These are phyloP conservation scores for Trichoderma sp. DNA, from an alignment of 2,329 filamentous ascomycete species.

Conservation along the genomic window DNA sequence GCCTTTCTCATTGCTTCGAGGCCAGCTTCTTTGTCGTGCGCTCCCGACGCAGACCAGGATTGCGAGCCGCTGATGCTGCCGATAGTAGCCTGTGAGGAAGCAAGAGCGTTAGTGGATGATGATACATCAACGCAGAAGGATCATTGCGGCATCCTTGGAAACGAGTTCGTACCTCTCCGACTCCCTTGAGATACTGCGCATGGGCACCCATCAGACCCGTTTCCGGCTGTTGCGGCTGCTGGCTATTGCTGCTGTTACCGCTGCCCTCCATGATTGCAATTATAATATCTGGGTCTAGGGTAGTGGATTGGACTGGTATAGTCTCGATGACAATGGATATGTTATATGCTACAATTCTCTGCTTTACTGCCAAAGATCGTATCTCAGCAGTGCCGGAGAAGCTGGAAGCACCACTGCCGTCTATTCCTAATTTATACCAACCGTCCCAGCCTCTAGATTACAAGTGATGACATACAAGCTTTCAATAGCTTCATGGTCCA, in stretches of 20 bases:
- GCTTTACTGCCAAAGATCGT: not conserved
- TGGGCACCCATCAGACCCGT: constrained; percentile 60
- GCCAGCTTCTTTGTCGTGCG: constrained; percentile 61
- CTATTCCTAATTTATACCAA: not conserved
- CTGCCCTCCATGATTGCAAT: constrained; percentile 28
- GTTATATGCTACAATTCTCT: not conserved
- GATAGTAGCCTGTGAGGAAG: constrained; percentile 48
- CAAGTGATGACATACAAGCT: constrained; percentile 20
- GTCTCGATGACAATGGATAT: not conserved
- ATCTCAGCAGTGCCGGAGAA: not conserved
- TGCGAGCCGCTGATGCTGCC: constrained; percentile 60
- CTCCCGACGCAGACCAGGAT: constrained; percentile 61
- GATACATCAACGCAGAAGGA: not conserved
- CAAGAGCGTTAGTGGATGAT: not conserved
- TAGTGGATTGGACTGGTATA: not conserved
- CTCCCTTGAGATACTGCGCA: constrained; percentile 66
- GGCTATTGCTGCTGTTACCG: constrained; percentile 27
- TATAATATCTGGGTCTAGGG: not conserved
- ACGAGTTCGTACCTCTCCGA: constrained; percentile 51
- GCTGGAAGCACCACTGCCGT: not conserved
- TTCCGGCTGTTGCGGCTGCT: constrained; percentile 41
- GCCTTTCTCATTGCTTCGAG: constrained; percentile 61
- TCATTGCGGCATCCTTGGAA: too few relatives aligned
- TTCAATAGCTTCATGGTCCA: constrained; percentile 22
- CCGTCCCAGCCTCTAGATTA: not conserved